Evolutionary conservation across 140 eudicot species (phyloP), one percentile per base, ranked within the genome.

Genomic region (Flaveria floridana): DNA sequence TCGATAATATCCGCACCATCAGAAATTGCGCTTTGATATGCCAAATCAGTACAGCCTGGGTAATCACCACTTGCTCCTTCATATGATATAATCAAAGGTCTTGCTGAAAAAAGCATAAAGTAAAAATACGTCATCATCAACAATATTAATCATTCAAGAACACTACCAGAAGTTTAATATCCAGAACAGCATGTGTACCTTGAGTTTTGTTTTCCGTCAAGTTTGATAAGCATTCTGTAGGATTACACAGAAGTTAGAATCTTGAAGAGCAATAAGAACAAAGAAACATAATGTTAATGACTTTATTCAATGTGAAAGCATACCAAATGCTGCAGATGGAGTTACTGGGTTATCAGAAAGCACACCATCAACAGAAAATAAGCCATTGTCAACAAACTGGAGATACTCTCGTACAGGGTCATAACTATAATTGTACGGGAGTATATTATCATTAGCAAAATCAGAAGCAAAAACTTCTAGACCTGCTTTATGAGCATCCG

Each of bases 11-110:
- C 97, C 42, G 82, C 94, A 25, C 97, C 97, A 79, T 88, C 96
- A 48, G 87, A 48, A 77, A 88, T 84, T 18, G 97, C 99, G 30
- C 73, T 75, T 11, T 68, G 18, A 57, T 90, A 88, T 25, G 96
- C 93, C 82, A 73, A 5, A 75, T 90, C 84, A 26, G 96, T 94
- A 70, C 97, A 90, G 34, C 95, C 96, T 3, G 96, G 97, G 71
- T 76, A 94, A 62, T 86, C 85, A 15, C 97, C 96, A 80, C 99
- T 94, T 71, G 97, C 90, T 74, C 99, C 97, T 66, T 87, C 86
- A 39, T 61, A 75, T 53, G 95, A 63, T 72, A 94, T 86, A 69
- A 90, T 83, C 89, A 84, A 77, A 66, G 89, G 77, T 14, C 77
- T 84, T n/a, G 59, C 96, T 90, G 88, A 66, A 86, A 44, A 51